A percentile compares a stretch with the other conserved stretches of the same genome.
Evolutionary conservation across 768 basidiomycete species (phyloP).

Genomic region (Trichaptum fuscoviolaceum): DNA sequence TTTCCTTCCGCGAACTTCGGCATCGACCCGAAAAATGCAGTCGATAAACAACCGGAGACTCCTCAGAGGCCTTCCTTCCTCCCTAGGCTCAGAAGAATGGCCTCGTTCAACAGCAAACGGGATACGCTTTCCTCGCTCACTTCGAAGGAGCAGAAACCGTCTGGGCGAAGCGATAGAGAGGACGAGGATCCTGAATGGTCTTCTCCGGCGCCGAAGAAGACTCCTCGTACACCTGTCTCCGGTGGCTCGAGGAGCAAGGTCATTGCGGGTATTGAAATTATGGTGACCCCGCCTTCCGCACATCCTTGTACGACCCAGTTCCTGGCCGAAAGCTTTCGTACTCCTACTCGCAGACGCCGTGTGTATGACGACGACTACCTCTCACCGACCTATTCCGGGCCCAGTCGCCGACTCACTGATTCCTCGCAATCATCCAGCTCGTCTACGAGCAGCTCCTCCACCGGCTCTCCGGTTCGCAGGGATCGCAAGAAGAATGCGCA

Average conservation of each 20-base stretch:
- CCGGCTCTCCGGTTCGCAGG: background rate
- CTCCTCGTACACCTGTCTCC: background rate
- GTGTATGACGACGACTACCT: background rate
- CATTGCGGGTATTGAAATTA: background rate
- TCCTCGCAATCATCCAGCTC: background rate
- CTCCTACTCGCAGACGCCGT: background rate
- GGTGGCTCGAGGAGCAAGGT: background rate
- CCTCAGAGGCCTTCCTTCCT: background rate
- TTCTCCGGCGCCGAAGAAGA: background rate
- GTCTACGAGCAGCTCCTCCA: too few relatives aligned
- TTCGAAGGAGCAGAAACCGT: background rate
- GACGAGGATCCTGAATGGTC: background rate
- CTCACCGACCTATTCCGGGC: background rate
- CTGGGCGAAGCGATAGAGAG: background rate
- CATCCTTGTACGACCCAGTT: background rate
- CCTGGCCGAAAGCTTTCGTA: background rate
- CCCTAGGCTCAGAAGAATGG: background rate
- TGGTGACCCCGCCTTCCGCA: background rate
- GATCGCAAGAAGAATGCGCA: background rate
- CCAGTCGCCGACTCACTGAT: background rate
- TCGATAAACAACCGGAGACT: background rate
- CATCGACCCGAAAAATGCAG: background rate
- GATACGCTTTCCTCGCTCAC: background rate
- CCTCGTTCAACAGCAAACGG: background rate
- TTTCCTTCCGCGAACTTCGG: background rate